Conservation (phyloP, 108 stramenopile species). For the Cyclotella cryptica region DNA sequence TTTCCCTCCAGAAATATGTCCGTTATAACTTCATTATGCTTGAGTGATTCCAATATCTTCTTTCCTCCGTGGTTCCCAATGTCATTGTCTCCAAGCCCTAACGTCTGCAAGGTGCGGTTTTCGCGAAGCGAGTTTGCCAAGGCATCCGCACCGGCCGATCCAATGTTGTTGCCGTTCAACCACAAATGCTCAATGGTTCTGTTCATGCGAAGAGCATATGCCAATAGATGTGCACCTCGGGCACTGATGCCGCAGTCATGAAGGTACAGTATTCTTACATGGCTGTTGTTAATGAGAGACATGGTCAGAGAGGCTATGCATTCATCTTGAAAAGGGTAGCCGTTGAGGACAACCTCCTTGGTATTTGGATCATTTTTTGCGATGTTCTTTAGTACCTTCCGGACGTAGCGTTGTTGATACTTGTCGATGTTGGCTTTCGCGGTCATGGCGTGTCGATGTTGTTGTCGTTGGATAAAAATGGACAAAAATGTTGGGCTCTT, state of each 20-base stretch:
- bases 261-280: slow-evolving; percentile 36
- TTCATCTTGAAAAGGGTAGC: slow-evolving; percentile 24
- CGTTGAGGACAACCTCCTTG: slow-evolving; percentile 34
- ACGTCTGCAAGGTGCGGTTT: slow-evolving; percentile 33
- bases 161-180: slow-evolving; percentile 48
- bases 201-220: slow-evolving; percentile 40
- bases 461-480: too few species aligned
- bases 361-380: slow-evolving; percentile 28
- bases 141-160: slow-evolving; percentile 45
- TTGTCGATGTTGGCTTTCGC: background rate
- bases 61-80: slow-evolving; percentile 53
- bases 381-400: slow-evolving; percentile 28
- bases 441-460: background rate
- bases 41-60: slow-evolving; percentile 27
- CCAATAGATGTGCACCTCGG: slow-evolving; percentile 42
- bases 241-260: slow-evolving; percentile 29
- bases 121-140: slow-evolving; percentile 36
- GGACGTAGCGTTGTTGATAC: slow-evolving; percentile 21
- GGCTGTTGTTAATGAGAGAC: slow-evolving; percentile 27
- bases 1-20: slow-evolving; percentile 45
- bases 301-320: slow-evolving; percentile 22
- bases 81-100: slow-evolving; percentile 31
- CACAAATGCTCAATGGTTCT: slow-evolving; percentile 35
- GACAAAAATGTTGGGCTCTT: too few species aligned
- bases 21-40: slow-evolving; percentile 26